A percentile compares a stretch with the other conserved stretches of the same genome.
Evolutionary conservation across 106 monocot species (phyloP).

Genomic region (Dioscorea dumetorum): DNA sequence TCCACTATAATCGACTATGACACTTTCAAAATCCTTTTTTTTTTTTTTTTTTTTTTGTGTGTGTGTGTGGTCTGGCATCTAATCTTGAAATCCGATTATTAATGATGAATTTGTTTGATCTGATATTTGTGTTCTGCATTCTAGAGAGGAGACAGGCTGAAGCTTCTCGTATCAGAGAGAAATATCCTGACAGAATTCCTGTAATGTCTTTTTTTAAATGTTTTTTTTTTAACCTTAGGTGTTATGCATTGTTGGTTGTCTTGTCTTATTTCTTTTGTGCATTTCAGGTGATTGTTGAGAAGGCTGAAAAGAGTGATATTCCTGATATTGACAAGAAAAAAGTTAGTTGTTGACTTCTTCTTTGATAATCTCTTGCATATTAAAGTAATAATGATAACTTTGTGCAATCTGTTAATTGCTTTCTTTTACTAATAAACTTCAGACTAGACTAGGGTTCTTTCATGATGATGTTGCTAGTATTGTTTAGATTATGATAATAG

Average conservation of each 20-base stretch:
- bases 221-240: neutral
- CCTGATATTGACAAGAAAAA: slow-evolving; percentile 76
- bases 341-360: slow-evolving; percentile 13
- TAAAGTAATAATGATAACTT: too few species aligned
- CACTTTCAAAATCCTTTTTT: too few species aligned
- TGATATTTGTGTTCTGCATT: slow-evolving; percentile 5
- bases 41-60: too few species aligned
- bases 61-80: too few species aligned
- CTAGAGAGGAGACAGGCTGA: slow-evolving; percentile 59
- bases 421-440: too few species aligned
- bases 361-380: too few species aligned
- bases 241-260: too few species aligned
- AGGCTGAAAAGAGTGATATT: slow-evolving; percentile 56
- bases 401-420: too few species aligned
- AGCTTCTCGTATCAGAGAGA: slow-evolving; percentile 59
- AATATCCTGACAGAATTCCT: slow-evolving; percentile 72
- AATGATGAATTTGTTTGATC: neutral
- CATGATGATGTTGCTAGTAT: too few species aligned
- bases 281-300: slow-evolving; percentile 50
- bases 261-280: neutral
- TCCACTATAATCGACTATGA: too few species aligned
- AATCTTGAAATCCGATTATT: neutral
- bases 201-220: neutral
- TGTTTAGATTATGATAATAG: too few species aligned
- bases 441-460: too few species aligned